phyloP scores from a whole-genome alignment of 768 basidiomycete species.

The Podaxis sp. region DNA sequence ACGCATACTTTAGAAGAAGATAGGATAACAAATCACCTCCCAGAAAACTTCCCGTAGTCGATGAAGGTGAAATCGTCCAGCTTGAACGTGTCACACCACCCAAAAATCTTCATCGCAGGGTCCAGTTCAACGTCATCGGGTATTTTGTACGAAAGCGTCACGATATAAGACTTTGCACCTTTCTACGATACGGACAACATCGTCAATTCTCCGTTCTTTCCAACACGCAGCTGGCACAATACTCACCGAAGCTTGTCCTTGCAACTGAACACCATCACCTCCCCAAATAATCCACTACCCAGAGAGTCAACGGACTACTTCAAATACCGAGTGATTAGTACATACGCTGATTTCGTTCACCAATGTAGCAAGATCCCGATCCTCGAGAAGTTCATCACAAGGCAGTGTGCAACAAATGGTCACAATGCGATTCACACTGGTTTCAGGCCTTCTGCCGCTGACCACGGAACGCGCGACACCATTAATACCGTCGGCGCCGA shows the following conservation, averaged over 20 bases:
- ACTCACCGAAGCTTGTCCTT: conserved; percentile 5
- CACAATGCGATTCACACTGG: background rate
- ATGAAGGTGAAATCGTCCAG: conserved; percentile 32
- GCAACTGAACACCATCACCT: conserved; percentile 21
- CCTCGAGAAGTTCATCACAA: conserved; percentile 27
- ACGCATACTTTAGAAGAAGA: background rate
- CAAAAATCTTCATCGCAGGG: conserved; percentile 5
- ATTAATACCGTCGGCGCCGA: conserved; percentile 59
- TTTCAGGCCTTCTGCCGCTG: conserved; percentile 20
- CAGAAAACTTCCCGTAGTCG: conserved; percentile 34
- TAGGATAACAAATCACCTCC: conserved; percentile 25
- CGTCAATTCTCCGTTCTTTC: background rate
- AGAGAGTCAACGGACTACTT: background rate
- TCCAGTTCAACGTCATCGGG: background rate
- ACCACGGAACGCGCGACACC: conserved; percentile 38
- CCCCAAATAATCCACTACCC: conserved; percentile 37
- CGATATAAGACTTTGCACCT: conserved; percentile 26
- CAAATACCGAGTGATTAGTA: conserved; percentile 2
- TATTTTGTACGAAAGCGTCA: conserved; percentile 25
- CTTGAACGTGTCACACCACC: conserved; percentile 31
- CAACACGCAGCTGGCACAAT: background rate
- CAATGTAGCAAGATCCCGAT: conserved; percentile 31
- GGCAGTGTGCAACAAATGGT: conserved; percentile 33
- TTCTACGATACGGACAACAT: conserved; percentile 20
- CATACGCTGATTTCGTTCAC: conserved; percentile 30